Evolutionary conservation across 306 rosid species (phyloP), one percentile per base, ranked within the genome.

Genomic region (Potentilla sterilis): DNA sequence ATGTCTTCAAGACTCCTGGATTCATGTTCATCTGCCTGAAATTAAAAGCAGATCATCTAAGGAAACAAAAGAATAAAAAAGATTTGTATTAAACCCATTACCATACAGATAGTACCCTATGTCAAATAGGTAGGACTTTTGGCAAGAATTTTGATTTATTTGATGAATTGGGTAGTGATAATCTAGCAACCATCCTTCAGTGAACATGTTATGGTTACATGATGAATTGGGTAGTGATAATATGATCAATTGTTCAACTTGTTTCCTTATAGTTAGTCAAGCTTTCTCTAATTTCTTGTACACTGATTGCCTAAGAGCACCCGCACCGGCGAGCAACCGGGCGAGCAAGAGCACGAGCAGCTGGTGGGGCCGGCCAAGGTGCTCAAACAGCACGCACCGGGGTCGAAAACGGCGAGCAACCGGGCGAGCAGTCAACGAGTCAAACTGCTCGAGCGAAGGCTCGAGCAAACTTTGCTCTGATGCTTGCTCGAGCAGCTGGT

Each of bases 21-120:
- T 78, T 94, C 97, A 11, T 88, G 98, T 72, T 91, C 97, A 74
- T 94, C 95, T 18, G 85, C 98, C 98, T 94, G 91, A 48, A 75
- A 55, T 61, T 7, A 86, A 69, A 21, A 54, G 21, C 65, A 52
- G 46, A 19, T 13, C 57, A 40, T 15, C 41, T 69, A 34, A 79
- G 70, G 74, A 43, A 19, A 70, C 69, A 48, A 40, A 40, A 41
- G 52, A 43, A 44, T 22, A 75, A 47, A 46, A 28, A 42, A 24
- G 28, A 79, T n/a, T 28, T 13, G 22, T 52, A n/a, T 8, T 7
- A 19, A 2, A 54, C 24, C 24, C 28, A 54, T 54, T n/a, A 54
- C 59, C 32, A 24, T 58, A 58, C 32, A 58, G 37, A 58, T 8
- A 2, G 3, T 57, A 55, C 32, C 63, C 63, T 54, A 54, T 51